Conservation (phyloP, 2,329 filamentous ascomycete genomes). For the Monosporascus sp. region DNA sequence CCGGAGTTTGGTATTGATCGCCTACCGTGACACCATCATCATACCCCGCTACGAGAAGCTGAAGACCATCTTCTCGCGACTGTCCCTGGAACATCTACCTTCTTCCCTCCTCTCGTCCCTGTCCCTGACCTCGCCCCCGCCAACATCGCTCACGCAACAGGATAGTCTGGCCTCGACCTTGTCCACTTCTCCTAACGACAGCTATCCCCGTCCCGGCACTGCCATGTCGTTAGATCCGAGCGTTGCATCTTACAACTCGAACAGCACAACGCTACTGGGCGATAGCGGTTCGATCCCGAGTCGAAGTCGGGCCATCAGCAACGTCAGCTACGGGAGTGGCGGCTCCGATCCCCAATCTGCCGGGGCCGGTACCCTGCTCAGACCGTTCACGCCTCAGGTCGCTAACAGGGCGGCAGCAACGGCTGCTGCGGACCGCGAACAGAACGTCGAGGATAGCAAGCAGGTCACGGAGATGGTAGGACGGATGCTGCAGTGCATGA, state of each 20-base stretch:
- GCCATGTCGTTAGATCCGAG: constrained; percentile 70
- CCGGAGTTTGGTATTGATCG: constrained; percentile 78
- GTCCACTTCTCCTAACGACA: constrained; percentile 42
- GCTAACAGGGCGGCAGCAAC: constrained; percentile 17
- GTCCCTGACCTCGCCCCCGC: constrained; percentile 48
- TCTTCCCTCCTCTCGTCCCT: constrained; percentile 43
- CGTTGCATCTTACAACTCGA: constrained; percentile 74
- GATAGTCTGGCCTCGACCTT: constrained; percentile 38
- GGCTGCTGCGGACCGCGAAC: constrained; percentile 37
- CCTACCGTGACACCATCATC: constrained; percentile 85
- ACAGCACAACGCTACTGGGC: constrained; percentile 73
- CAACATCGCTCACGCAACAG: constrained; percentile 28
- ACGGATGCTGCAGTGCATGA: constrained; percentile 93
- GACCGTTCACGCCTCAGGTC: constrained; percentile 47
- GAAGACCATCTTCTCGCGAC: constrained; percentile 82
- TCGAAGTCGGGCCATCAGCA: constrained; percentile 78
- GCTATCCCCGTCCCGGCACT: constrained; percentile 56
- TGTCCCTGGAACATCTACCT: constrained; percentile 74
- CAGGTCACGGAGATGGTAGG: constrained; percentile 92
- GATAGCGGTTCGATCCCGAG: constrained; percentile 41
- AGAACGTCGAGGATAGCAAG: constrained; percentile 62
- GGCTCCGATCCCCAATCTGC: constrained; percentile 30
- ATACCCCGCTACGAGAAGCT: constrained; percentile 83
- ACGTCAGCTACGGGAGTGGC: constrained; percentile 64
- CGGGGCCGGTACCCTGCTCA: constrained; percentile 36